Evolutionary conservation across 208 protist genomes (phyloP).

Genomic region (Endotrypanum monterogeii): DNA sequence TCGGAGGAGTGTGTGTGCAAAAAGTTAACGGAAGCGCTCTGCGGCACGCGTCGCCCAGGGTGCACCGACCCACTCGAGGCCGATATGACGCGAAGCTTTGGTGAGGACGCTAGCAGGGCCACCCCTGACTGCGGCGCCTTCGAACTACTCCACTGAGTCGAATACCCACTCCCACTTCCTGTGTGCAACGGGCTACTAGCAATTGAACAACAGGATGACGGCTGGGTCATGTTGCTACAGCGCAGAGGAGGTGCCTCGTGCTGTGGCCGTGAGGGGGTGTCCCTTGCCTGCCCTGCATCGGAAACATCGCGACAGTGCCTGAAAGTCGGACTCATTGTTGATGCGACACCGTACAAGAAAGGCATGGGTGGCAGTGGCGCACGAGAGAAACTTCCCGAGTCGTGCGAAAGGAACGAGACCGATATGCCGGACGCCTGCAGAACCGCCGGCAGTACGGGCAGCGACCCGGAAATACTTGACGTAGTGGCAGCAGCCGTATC

Average conservation of each 20-base stretch:
- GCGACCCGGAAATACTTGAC: background rate
- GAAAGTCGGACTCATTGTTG: background rate
- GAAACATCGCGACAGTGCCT: constrained; percentile 16
- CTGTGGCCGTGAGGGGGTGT: constrained; percentile 4
- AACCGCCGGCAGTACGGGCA: background rate
- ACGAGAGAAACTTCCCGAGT: constrained; percentile 20
- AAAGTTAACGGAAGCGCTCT: constrained; percentile 1
- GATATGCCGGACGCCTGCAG: constrained; percentile 14
- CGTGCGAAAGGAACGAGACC: constrained; percentile 5
- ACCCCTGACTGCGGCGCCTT: background rate
- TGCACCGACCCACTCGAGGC: background rate
- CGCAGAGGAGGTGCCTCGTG: background rate
- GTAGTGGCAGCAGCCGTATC: background rate
- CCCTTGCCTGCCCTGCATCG: background rate
- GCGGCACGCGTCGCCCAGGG: background rate
- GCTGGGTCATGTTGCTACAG: background rate
- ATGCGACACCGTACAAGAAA: constrained; percentile 12
- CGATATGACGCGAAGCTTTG: background rate
- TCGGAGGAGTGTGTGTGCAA: background rate
- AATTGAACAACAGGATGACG: constrained; percentile 6
- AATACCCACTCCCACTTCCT: background rate
- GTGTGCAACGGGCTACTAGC: background rate
- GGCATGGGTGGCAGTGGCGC: constrained; percentile 23
- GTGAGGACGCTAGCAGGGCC: background rate
- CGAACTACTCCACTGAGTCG: background rate